phyloP scores from a whole-genome alignment of 225 moss, liverwort and hornwort species.

The Takakia lepidozioides region DNA sequence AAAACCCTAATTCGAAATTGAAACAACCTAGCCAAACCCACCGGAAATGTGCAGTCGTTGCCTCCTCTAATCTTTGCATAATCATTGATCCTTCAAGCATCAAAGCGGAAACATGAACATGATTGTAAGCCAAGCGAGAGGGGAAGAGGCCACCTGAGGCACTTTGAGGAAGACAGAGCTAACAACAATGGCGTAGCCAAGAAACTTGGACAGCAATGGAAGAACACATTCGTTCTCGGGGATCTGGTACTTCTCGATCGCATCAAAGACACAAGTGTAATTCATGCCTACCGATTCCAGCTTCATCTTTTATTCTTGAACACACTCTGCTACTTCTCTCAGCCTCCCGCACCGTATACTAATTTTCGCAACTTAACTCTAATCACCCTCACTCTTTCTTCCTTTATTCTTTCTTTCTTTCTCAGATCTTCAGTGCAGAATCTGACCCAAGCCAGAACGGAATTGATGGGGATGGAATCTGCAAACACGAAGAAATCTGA shows the following conservation, averaged over 20 bases:
- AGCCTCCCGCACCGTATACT: too few species aligned
- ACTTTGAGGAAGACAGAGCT: conserved; percentile 79
- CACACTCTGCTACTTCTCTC: not conserved
- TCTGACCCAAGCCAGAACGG: too few species aligned
- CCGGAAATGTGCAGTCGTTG: not conserved
- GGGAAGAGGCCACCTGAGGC: conserved; percentile 40
- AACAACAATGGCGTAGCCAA: conserved; percentile 68
- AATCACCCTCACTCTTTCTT: too few species aligned
- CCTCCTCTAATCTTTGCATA: too few species aligned
- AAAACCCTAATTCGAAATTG: not conserved
- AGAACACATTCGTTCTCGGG: conserved; percentile 55
- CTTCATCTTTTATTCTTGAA: conserved; percentile 4
- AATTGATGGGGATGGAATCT: too few species aligned
- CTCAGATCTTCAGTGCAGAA: too few species aligned
- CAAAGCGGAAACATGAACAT: too few species aligned
- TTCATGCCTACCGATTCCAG: conserved; percentile 55
- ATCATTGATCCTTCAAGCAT: too few species aligned
- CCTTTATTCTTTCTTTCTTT: too few species aligned
- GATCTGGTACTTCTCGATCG: conserved; percentile 37
- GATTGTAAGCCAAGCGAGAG: not conserved
- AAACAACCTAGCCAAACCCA: not conserved
- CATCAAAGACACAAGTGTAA: conserved; percentile 58
- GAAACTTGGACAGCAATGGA: conserved; percentile 58
- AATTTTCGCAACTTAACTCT: too few species aligned
- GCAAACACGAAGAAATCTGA: too few species aligned